phyloP scores from a whole-genome alignment of 768 basidiomycete genomes.

The Tylopilus balloui region DNA sequence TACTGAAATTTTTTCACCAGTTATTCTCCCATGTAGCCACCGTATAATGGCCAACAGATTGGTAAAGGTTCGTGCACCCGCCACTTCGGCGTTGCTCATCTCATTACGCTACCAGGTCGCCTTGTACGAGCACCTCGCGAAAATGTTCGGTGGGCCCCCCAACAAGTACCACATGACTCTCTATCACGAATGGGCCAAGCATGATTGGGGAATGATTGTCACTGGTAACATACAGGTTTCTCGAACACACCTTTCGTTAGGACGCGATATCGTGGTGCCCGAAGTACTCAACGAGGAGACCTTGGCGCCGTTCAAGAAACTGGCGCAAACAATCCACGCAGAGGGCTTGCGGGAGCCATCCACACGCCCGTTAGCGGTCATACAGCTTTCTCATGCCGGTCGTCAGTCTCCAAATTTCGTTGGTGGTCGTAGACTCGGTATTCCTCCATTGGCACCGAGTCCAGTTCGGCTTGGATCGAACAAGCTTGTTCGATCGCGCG shows the following conservation, averaged over 20 bases:
- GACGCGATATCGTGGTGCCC: constrained; percentile 68
- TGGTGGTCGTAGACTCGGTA: constrained; percentile 60
- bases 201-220: constrained; percentile 83
- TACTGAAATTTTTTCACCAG: constrained; percentile 20
- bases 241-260: constrained; percentile 58
- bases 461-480: constrained; percentile 44
- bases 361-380: constrained; percentile 46
- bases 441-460: constrained; percentile 68
- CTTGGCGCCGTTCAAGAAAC: constrained; percentile 45
- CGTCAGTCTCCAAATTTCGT: constrained; percentile 76
- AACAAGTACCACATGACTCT: constrained; percentile 58
- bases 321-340: constrained; percentile 51
- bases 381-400: constrained; percentile 82
- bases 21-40: constrained; percentile 33
- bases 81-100: background rate
- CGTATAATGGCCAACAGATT: constrained; percentile 43
- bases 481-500: constrained; percentile 5
- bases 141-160: constrained; percentile 65
- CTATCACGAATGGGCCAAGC: constrained; percentile 70
- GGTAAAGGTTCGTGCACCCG: constrained; percentile 42
- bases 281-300: constrained; percentile 37
- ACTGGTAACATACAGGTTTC: constrained; percentile 83
- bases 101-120: constrained; percentile 56
- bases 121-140: constrained; percentile 80
- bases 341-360: constrained; percentile 5